Evolutionary conservation across 768 basidiomycete species (phyloP).

Genomic region (Panus rudis): DNA sequence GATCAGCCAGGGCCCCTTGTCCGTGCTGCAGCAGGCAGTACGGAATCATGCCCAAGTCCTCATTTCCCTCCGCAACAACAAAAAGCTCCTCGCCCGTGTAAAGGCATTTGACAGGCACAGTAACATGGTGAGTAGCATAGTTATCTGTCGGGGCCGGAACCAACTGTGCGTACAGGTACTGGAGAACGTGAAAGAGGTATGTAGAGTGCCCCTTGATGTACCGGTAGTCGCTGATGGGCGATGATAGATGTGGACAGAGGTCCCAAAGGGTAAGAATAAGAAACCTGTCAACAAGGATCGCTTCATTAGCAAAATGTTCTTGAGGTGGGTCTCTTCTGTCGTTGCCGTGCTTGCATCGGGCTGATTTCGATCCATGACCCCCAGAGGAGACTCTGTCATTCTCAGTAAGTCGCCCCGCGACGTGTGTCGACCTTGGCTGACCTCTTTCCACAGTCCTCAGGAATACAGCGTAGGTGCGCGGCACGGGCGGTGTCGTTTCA

Average conservation of each 20-base stretch:
- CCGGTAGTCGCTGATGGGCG: neutral
- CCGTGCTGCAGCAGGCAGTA: slow-evolving; percentile 94
- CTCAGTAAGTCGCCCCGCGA: slow-evolving; percentile 58
- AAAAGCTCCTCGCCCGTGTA: slow-evolving; percentile 90
- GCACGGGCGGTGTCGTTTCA: too few relatives aligned
- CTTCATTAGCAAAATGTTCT: slow-evolving; percentile 99
- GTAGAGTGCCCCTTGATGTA: slow-evolving; percentile 11
- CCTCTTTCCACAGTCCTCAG: slow-evolving; percentile 52
- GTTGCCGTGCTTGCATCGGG: neutral
- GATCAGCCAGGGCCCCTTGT: slow-evolving; percentile 95
- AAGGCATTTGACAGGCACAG: slow-evolving; percentile 99
- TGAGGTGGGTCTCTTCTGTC: slow-evolving; percentile 48
- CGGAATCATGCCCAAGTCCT: slow-evolving; percentile 97
- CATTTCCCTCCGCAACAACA: slow-evolving; percentile 96
- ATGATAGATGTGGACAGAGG: slow-evolving; percentile 95
- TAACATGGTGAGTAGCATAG: slow-evolving; percentile 74
- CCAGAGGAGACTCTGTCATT: slow-evolving; percentile 94
- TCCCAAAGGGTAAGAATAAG: slow-evolving; percentile 97
- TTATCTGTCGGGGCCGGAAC: too few relatives aligned
- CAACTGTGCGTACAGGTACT: slow-evolving; percentile 74
- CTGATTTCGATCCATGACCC: slow-evolving; percentile 5
- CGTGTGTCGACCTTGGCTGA: slow-evolving; percentile 23
- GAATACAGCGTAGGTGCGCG: slow-evolving; percentile 21
- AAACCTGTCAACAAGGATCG: slow-evolving; percentile 99
- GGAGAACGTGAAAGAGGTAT: slow-evolving; percentile 95